Evolutionary conservation across 768 basidiomycete genomes (phyloP).

Genomic region (Boletus rufocinnamomeus): DNA sequence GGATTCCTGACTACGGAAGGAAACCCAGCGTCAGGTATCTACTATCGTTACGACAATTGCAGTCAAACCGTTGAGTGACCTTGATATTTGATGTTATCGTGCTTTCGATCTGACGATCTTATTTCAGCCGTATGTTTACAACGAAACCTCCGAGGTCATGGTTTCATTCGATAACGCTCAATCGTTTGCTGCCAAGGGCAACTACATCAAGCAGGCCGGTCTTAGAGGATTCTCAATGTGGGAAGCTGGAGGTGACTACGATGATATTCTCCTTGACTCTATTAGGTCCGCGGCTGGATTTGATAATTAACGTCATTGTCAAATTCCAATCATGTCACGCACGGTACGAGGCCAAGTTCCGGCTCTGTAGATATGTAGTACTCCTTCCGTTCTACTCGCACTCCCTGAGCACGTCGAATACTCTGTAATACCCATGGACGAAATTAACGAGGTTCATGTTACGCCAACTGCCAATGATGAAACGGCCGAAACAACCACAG

Average conservation of each 20-base stretch:
- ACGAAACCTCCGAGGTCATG: constrained; percentile 53
- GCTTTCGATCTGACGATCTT: constrained; percentile 1
- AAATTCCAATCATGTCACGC: neutral
- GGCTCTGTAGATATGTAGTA: neutral
- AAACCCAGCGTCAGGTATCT: constrained; percentile 44
- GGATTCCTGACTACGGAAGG: constrained; percentile 48
- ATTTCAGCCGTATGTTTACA: constrained; percentile 66
- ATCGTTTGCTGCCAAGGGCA: constrained; percentile 63
- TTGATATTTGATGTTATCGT: neutral
- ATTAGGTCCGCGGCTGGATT: constrained; percentile 36
- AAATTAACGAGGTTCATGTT: neutral
- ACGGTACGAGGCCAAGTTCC: neutral
- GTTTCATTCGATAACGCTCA: constrained; percentile 64
- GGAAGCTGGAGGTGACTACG: constrained; percentile 67
- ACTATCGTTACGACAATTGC: constrained; percentile 64
- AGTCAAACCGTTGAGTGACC: constrained; percentile 63
- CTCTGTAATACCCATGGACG: constrained; percentile 8
- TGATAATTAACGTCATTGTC: neutral
- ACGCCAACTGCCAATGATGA: constrained; percentile 1
- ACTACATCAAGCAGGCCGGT: constrained; percentile 52
- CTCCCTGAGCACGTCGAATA: neutral
- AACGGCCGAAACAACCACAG: neutral
- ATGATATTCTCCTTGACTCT: constrained; percentile 63
- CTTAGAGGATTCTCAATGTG: constrained; percentile 70
- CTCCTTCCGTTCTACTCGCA: neutral